Base-by-base conservation (phyloP, 2,329 filamentous ascomycete species). In the Aspergillus carbonarius region DNA sequence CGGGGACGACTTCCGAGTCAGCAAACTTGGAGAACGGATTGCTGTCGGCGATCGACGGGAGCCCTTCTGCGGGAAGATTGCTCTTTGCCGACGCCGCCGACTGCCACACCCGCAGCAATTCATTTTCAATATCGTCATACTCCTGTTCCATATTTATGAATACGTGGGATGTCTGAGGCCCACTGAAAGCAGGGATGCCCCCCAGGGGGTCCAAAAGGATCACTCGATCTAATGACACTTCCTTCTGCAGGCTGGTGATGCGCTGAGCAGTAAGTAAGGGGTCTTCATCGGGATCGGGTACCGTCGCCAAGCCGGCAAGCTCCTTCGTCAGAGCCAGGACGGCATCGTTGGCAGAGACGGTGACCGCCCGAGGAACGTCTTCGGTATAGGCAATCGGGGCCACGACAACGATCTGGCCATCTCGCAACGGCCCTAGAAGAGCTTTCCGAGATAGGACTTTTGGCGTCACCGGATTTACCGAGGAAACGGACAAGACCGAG, bases 141-240 rank as follows among this genome's bases (percentile, higher is more conserved):
- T 99, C 93, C 70, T 98, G 92, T 70, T 96, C 90, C 57, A 99
- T 82, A 67, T 99, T 99, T 70, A 99, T 85, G 70, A 97, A 98
- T 7, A 95, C 85, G 71, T 95, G 89, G 1, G 89, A 52, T 82
- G 85, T 65, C 74, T 89, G 77, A 46, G 83, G 78, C 64, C 83
- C 73, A 72, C 82, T 76, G 67, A 82, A 72, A 59, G 91, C 81
- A 0, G 95, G 95, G 47, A 93, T 92, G 0, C 92, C 93, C 3
- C 95, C 95, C 0, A 92, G 77, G 0, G 91, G 88, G 72, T 99
- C 95, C 6, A 99, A 82, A 27, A 99, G 80, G 61, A 99, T 96
- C 42, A 99, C 82, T 35, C 93, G 85, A 70, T 98, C 93, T 5
- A 99, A 78, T 0, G 84, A 83, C 0, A 88, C 83, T 60, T 85